Conservation (phyloP, 768 basidiomycete species). For the Tephrocybe rancida region DNA sequence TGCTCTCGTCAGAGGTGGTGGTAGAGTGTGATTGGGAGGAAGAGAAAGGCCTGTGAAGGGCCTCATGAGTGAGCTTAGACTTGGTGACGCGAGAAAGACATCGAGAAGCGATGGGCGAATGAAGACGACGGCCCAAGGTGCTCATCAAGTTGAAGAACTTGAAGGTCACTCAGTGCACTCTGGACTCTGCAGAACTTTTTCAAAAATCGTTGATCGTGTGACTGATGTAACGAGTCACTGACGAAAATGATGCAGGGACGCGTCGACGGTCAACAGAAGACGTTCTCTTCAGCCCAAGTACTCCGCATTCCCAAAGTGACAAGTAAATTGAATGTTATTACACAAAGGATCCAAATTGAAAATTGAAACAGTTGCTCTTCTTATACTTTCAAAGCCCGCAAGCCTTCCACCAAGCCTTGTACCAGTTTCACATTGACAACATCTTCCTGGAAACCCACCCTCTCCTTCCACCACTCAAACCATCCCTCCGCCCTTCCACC, state of each 20-base stretch:
- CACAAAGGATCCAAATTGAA: too few relatives aligned
- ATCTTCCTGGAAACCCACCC: constrained; percentile 21
- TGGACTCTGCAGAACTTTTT: not conserved
- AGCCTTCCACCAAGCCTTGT: constrained; percentile 12
- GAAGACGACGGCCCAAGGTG: not conserved
- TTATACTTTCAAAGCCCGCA: not conserved
- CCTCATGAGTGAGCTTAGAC: not conserved
- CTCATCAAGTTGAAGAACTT: constrained; percentile 4
- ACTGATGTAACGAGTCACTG: not conserved
- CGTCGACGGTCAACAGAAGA: not conserved
- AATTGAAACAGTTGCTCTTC: too few relatives aligned
- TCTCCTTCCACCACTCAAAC: constrained; percentile 22
- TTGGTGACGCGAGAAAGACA: not conserved
- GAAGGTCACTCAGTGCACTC: not conserved
- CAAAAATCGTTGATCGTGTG: not conserved
- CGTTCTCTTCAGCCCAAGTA: not conserved
- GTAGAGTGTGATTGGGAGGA: not conserved
- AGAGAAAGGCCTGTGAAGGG: not conserved
- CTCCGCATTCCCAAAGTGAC: too few relatives aligned
- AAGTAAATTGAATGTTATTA: too few relatives aligned
- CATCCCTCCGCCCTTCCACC: constrained; percentile 21
- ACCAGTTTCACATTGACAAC: constrained; percentile 16
- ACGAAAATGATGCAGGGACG: not conserved
- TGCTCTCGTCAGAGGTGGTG: too few relatives aligned
- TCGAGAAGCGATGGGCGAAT: not conserved